Conservation (phyloP, 345 rosid genomes). For the Hibiscus syriacus region DNA sequence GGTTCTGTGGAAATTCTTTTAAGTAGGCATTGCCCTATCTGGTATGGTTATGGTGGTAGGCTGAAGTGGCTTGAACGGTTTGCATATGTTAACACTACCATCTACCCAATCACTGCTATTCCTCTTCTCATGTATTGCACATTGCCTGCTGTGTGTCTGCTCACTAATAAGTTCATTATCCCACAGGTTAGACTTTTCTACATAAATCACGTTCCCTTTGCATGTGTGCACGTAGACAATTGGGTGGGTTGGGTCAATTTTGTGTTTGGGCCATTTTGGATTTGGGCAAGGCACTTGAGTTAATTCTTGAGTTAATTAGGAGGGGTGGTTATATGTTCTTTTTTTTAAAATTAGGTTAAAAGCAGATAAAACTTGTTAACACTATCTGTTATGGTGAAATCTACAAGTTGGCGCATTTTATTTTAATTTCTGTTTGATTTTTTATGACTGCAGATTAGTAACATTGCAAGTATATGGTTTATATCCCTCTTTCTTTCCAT, state of each 20-base stretch:
- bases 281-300: too few relatives aligned
- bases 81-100: conserved; percentile 76
- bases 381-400: neutral
- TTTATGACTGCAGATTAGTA: conserved; percentile 62
- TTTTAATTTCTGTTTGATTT: conserved; percentile 6
- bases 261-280: too few relatives aligned
- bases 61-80: conserved; percentile 82
- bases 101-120: conserved; percentile 77
- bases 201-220: neutral
- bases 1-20: conserved; percentile 91
- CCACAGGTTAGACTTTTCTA: conserved; percentile 58
- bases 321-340: too few relatives aligned
- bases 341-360: neutral
- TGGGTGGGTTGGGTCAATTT: too few relatives aligned
- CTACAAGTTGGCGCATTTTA: neutral
- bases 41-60: conserved; percentile 85
- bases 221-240: neutral
- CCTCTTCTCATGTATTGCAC: conserved; percentile 85
- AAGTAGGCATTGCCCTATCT: conserved; percentile 89
- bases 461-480: conserved; percentile 85
- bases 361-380: too few relatives aligned
- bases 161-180: conserved; percentile 84
- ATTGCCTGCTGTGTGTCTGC: conserved; percentile 81
- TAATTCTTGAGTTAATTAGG: too few relatives aligned
- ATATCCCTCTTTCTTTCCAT: conserved; percentile 88